Percentiles rank a stretch among this genome's conserved stretches.
These are phyloP conservation scores for Plasmodium blacklocki DNA, from an alignment of 169 alveolate species.

Conservation along the genomic window DNA sequence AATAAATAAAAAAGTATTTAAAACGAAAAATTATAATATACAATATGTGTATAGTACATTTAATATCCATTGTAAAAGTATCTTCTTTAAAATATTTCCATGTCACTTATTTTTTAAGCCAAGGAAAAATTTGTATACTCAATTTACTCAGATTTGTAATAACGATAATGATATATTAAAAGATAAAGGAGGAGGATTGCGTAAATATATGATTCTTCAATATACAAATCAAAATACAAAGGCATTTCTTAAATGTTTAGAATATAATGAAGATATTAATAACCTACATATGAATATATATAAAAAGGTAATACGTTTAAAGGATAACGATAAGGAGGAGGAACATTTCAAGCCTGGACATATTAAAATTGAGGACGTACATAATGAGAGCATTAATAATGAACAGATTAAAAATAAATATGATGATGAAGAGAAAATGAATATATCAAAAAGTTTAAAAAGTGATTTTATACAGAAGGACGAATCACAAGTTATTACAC, in stretches of 20 bases:
- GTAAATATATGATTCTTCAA: constrained; percentile 8
- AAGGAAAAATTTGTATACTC: neutral
- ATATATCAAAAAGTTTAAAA: too few relatives aligned
- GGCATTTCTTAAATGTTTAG: neutral
- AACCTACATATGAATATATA: neutral
- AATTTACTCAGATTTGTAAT: neutral
- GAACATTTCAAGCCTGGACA: too few relatives aligned
- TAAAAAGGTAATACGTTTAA: too few relatives aligned
- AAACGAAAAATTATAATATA: neutral
- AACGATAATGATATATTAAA: neutral
- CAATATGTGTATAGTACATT: constrained; percentile 2
- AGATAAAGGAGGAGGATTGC: neutral
- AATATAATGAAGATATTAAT: neutral
- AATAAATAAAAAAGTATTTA: neutral
- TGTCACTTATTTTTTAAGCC: constrained; percentile 9
- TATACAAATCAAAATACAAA: constrained; percentile 12
- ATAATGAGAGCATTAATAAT: too few relatives aligned
- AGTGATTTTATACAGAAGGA: too few relatives aligned
- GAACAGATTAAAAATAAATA: too few relatives aligned
- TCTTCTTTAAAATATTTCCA: neutral
- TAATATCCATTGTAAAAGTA: neutral
- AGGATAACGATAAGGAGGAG: too few relatives aligned
- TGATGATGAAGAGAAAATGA: too few relatives aligned
- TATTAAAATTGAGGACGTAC: too few relatives aligned
- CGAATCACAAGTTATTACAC: too few relatives aligned